Base-by-base conservation (phyloP, 2,329 filamentous ascomycete genomes). In the Alternaria sp. region DNA sequence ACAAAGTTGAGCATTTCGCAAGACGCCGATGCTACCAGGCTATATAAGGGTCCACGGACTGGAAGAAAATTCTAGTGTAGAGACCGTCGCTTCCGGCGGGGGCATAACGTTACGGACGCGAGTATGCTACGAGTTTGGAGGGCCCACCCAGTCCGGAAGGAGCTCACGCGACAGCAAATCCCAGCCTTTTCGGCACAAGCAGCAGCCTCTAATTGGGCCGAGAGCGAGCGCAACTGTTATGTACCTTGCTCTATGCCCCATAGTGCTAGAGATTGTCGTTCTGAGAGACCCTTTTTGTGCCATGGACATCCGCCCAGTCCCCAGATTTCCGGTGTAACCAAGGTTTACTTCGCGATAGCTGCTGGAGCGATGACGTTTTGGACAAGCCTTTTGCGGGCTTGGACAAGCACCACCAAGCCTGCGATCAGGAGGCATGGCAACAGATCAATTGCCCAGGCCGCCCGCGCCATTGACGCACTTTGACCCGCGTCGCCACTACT, bases 21-120 rank as follows among this genome's bases (percentile, higher is more conserved):
- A 61, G n/a, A 45, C 21, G 25, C 19, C 45, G 32, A 25, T n/a
- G 30, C 52, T 44, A 52, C 36, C 45, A 49, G 59, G 30, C 69
- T 74, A 73, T 71, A 73, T 71, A 72, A 63, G 65, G 59, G 64
- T 43, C 50, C 63, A 54, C 45, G 43, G 44, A 54, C 32, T 28
- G 13, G 30, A 65, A 66, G 69, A 71, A 67, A 68, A 66, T 70
- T 71, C 66, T 70, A 69, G 63, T 66, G 66, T 67, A 63, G 28
- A 62, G 55, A 59, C 65, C 47, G 65, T 68, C 67, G 67, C 65
- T 54, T 71, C 64, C 61, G 63, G 61, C 58, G 67, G 64, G 62
- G 55, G 30, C 21, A 26, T 19, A 21, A 53, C 10, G 63, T 59
- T 36, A 43, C 54, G 56, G 63, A 50, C 58, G 65, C 55, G 52